Conservation (phyloP, 78 protist genomes). For the Chrysochromulina tobinii region DNA sequence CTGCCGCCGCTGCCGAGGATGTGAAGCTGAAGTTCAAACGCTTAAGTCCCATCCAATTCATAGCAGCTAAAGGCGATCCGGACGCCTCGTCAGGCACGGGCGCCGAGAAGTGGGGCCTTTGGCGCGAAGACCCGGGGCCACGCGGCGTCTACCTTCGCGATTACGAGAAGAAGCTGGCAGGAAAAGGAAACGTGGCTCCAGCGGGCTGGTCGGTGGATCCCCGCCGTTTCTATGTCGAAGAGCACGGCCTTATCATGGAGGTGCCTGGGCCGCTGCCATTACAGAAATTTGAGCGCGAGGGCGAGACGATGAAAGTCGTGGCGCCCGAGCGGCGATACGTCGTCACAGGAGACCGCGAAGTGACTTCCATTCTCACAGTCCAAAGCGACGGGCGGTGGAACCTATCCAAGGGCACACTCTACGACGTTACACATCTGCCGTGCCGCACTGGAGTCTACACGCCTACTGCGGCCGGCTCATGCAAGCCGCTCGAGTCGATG, state of each 20-base stretch:
- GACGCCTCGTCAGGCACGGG: background rate
- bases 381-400: background rate
- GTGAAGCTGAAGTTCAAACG: background rate
- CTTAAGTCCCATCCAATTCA: background rate
- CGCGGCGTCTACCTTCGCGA: slow-evolving; percentile 26
- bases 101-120: slow-evolving; percentile 28
- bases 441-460: slow-evolving; percentile 21
- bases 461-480: background rate
- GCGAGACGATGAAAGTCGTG: background rate
- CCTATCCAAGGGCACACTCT: background rate
- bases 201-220: slow-evolving; percentile 20
- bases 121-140: slow-evolving; percentile 33
- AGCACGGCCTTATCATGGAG: slow-evolving; percentile 43
- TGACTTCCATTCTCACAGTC: slow-evolving; percentile 23
- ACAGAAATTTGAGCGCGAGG: background rate
- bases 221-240: background rate
- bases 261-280: background rate
- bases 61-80: slow-evolving; percentile 35
- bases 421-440: slow-evolving; percentile 37
- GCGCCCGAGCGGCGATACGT: background rate
- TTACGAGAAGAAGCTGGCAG: background rate
- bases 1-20: too few species aligned
- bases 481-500: background rate
- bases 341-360: slow-evolving; percentile 28
- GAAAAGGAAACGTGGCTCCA: background rate